Evolutionary conservation across 2,329 filamentous ascomycete species (phyloP).

Genomic region (Cercospora beticola): DNA sequence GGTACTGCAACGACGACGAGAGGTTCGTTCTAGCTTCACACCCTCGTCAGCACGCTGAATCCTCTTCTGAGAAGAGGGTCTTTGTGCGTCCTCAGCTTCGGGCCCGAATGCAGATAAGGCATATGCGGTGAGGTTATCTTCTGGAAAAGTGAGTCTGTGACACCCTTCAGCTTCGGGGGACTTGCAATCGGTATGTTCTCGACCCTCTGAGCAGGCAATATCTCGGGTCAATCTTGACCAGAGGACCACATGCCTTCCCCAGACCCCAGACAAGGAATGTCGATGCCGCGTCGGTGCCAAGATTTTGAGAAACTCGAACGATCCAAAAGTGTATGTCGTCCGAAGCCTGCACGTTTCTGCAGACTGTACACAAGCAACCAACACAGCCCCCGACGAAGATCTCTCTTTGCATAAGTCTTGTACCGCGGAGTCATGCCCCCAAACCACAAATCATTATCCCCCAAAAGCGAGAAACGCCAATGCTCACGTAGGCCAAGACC

Average conservation of each 20-base stretch:
- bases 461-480: background rate
- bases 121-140: background rate
- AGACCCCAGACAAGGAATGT: background rate
- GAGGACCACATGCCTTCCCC: background rate
- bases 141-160: background rate
- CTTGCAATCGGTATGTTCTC: background rate
- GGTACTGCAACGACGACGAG: background rate
- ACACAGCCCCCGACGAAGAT: background rate
- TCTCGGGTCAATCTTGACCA: background rate
- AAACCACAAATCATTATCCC: background rate
- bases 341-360: background rate
- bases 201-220: background rate
- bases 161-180: background rate
- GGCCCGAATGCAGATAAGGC: background rate
- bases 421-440: background rate
- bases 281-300: background rate
- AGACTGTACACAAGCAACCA: background rate
- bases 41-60: background rate
- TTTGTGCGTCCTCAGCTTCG: background rate
- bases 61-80: too few relatives aligned
- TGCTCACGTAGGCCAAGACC: background rate
- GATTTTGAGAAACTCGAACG: background rate
- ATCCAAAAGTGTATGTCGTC: background rate
- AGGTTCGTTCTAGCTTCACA: background rate
- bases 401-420: background rate